These are phyloP conservation scores for Podila epicladia DNA, from an alignment of 192 early-diverging fungal species.

Conservation along the genomic window DNA sequence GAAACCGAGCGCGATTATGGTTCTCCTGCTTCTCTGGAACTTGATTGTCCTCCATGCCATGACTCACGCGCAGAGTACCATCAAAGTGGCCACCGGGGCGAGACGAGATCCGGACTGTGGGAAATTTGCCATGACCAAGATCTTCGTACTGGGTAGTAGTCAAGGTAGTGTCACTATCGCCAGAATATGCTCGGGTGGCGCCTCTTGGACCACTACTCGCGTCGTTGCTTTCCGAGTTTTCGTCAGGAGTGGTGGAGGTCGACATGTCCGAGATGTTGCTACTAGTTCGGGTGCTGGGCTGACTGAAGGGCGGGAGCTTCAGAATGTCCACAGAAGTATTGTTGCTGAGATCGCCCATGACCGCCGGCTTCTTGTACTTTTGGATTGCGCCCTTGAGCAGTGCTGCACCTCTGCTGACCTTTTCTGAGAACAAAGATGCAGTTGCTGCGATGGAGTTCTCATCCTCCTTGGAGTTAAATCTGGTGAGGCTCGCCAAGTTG, in stretches of 20 bases:
- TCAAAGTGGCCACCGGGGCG: conserved; percentile 43
- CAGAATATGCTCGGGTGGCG: conserved; percentile 5
- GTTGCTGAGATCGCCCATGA: conserved; percentile 3
- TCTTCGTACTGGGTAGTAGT: conserved; percentile 9
- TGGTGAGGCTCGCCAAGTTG: neutral
- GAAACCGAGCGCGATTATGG: conserved; percentile 16
- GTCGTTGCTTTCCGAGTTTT: neutral
- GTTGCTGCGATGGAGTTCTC: neutral
- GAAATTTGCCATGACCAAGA: conserved; percentile 8
- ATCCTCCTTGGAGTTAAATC: neutral
- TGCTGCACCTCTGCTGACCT: conserved; percentile 24
- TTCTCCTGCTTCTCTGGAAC: conserved; percentile 1
- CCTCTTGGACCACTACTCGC: neutral
- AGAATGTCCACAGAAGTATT: conserved; percentile 1
- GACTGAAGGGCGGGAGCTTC: neutral
- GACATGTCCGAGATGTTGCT: conserved; percentile 3
- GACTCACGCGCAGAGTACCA: conserved; percentile 26
- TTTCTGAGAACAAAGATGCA: conserved; percentile 6
- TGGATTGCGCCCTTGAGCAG: conserved; percentile 18
- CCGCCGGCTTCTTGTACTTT: conserved; percentile 6
- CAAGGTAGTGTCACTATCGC: neutral
- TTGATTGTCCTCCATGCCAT: conserved; percentile 13
- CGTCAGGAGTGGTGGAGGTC: neutral
- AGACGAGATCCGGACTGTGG: conserved; percentile 27
- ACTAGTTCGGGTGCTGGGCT: neutral